A percentile compares a stretch with the other conserved stretches of the same genome.
These are phyloP conservation scores for Eucalyptus fibrosa DNA, from an alignment of 345 rosid genomes.

Conservation along the genomic window DNA sequence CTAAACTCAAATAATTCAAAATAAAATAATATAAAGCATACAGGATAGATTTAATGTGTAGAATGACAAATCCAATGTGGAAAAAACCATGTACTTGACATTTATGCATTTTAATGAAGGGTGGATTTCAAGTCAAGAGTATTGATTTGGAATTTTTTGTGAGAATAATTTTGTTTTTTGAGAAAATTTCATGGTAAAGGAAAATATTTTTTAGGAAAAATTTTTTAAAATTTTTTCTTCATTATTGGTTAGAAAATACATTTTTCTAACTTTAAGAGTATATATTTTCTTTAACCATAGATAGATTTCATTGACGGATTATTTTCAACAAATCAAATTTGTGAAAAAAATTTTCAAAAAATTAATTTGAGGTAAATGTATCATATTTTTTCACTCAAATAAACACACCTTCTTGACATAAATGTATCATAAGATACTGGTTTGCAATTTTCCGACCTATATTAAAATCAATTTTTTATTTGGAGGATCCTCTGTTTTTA, in stretches of 20 bases:
- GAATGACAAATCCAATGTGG: neutral
- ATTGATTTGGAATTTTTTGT: fast-evolving
- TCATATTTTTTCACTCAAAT: neutral
- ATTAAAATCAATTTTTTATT: neutral
- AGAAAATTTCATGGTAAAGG: neutral
- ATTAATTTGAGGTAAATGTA: neutral
- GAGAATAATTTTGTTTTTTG: fast-evolving
- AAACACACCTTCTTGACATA: neutral
- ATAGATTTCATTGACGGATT: neutral
- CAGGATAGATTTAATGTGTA: fast-evolving
- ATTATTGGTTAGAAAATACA: fast-evolving
- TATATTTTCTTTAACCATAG: no score
- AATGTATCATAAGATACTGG: fast-evolving
- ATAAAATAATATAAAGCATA: no score
- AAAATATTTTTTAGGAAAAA: no score
- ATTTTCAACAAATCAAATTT: fast-evolving
- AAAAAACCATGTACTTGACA: neutral
- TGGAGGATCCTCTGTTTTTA: neutral
- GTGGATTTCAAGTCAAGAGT: fast-evolving
- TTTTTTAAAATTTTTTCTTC: neutral
- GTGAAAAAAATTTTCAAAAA: no score
- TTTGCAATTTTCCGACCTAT: neutral
- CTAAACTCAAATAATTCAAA: no score
- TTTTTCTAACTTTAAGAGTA: neutral
- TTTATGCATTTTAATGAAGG: neutral